Conservation (phyloP, 306 rosid genomes). For the Medicago truncatula region MtrunA17r5.0-ANR NC_053042.1:7608501-7609000, state of each 20-base stretch:
- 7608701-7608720: conserved; percentile 36
- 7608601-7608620: conserved; percentile 30
- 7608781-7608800: conserved; percentile 89
- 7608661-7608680: conserved; percentile 44
- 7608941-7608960: conserved; percentile 23
- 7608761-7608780: conserved; percentile 88
- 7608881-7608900: conserved; percentile 4
- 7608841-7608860: conserved; percentile 28
- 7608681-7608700: conserved; percentile 40
- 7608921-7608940: conserved; percentile 1
- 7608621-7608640: conserved; percentile 38
- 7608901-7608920: neutral
- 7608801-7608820: conserved; percentile 66
- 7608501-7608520: conserved; percentile 33
- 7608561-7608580: conserved; percentile 31
- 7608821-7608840: conserved; percentile 44
- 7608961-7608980: conserved; percentile 5
- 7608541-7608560: conserved; percentile 38
- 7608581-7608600: conserved; percentile 33
- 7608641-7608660: conserved; percentile 41
- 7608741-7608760: conserved; percentile 57
- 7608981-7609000: conserved; percentile 38
- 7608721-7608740: conserved; percentile 47
- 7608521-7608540: conserved; percentile 21
- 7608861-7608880: conserved; percentile 33